Percentiles rank a stretch among this genome's conserved stretches.
Evolutionary conservation across 2,329 filamentous ascomycete genomes (phyloP).

Genomic region (Aspergillus aculeatus): DNA sequence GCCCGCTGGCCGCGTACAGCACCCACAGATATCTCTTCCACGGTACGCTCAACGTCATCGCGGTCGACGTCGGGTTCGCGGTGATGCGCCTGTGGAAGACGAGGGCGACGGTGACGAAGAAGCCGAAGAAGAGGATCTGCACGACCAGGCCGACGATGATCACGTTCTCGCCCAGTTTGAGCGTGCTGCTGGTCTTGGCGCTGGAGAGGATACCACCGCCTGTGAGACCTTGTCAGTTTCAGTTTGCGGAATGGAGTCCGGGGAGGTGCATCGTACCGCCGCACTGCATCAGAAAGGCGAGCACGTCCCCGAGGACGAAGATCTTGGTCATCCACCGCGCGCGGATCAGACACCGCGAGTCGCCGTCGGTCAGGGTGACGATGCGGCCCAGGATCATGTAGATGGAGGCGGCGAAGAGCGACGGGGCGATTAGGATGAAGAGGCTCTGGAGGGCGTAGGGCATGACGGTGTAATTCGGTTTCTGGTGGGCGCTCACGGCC

Average conservation of each 20-base stretch:
- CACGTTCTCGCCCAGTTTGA: conserved; percentile 14
- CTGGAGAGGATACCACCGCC: conserved; percentile 4
- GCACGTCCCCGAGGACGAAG: conserved; percentile 49
- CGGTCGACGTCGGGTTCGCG: conserved; percentile 1
- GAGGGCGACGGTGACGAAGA: conserved; percentile 16
- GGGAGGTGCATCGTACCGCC: conserved; percentile 11
- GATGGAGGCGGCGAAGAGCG: conserved; percentile 50
- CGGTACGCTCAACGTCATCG: not conserved
- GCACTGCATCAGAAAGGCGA: conserved; percentile 48
- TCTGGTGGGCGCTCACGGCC: conserved; percentile 16
- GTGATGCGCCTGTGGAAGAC: conserved; percentile 18
- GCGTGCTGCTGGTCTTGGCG: conserved; percentile 5
- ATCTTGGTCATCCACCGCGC: conserved; percentile 47
- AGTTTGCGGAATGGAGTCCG: not conserved
- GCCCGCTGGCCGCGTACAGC: conserved; percentile 22
- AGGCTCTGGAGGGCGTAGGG: conserved; percentile 45
- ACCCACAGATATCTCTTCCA: conserved; percentile 10
- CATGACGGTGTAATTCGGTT: not conserved
- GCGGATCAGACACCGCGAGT: conserved; percentile 43
- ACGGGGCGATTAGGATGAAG: conserved; percentile 49
- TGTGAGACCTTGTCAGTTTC: not conserved
- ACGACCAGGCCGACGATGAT: conserved; percentile 18
- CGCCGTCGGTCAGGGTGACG: conserved; percentile 40
- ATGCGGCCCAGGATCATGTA: conserved; percentile 51
- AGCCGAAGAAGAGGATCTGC: conserved; percentile 20